Evolutionary conservation across 1,284 basidiomycete genomes (phyloP), one percentile per base, ranked within the genome.

Genomic region (Puccinia novopanici): DNA sequence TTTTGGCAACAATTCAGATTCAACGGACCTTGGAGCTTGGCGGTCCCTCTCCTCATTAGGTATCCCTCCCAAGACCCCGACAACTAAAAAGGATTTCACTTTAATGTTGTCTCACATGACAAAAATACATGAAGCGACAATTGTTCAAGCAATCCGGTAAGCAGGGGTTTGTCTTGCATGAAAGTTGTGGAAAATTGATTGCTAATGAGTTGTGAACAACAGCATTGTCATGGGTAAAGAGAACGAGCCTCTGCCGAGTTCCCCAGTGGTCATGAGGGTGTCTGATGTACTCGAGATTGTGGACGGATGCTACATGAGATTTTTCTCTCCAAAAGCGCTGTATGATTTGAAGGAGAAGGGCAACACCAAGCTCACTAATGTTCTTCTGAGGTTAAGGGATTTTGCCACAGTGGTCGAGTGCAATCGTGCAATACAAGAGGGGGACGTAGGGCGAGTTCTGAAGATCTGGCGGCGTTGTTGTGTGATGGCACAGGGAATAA

Each of bases 401-500:
- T 65, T 65, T 65, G 61, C 61, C 12, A 65, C 37, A 5, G n/a
- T 65, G 2, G 9, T 65, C n/a, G n/a, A 65, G n/a, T 30, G 15
- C 15, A 27, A 40, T 19, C 34, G 40, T 6, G 17, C 61, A 37
- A 65, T 65, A 34, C 15, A 45, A 17, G 61, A 30, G 3, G 61
- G 61, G 2, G 34, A 65, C n/a, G 40, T 65, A 27, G 61, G 61
- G 4, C 34, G 61, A n/a, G 2, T 45, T 22, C 15, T 65, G 3
- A 65, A 40, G 22, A 65, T 45, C 5, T 65, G 61, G 61, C 34
- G 40, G 2, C 15, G 2, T 6, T 65, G 34, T 10, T 65, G 19
- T 13, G 34, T 40, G 19, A 65, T 65, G 61, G 61, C 61, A 17
- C 61, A 65, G n/a, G 61, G 61, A 6, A 65, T 65, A 5, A 65